Percentiles rank a stretch among this genome's conserved stretches.
These are phyloP conservation scores for Antitrichia curtipendula DNA, from an alignment of 225 moss, liverwort and hornwort species.

Conservation along the genomic window DNA sequence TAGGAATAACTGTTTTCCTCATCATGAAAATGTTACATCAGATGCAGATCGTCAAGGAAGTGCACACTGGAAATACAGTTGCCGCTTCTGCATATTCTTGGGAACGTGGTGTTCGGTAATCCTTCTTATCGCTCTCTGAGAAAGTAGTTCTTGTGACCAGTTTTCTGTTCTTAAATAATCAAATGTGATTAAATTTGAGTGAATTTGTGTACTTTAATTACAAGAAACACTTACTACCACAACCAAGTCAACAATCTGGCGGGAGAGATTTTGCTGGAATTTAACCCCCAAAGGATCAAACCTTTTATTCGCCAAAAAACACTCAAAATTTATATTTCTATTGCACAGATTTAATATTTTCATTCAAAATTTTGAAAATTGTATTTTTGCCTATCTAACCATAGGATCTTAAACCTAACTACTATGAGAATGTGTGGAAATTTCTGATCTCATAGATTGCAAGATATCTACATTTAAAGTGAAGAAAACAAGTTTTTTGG, in stretches of 20 bases:
- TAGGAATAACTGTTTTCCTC: background rate
- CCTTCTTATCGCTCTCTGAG: background rate
- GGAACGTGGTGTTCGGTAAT: background rate
- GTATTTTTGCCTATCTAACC: too few species aligned
- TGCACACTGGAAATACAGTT: background rate
- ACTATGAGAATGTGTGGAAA: too few species aligned
- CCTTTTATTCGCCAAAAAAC: too few species aligned
- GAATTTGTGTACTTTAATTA: background rate
- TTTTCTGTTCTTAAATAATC: background rate
- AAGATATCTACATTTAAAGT: too few species aligned
- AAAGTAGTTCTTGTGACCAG: background rate
- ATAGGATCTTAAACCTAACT: too few species aligned
- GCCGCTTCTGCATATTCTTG: background rate
- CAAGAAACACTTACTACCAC: background rate
- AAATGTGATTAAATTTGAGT: background rate
- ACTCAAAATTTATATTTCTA: too few species aligned
- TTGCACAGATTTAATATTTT: too few species aligned
- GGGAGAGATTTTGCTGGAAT: too few species aligned
- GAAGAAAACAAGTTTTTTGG: too few species aligned
- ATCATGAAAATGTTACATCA: background rate
- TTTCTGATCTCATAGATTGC: too few species aligned
- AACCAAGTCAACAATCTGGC: background rate
- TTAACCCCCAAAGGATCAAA: too few species aligned
- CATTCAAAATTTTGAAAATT: too few species aligned
- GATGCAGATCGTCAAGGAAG: background rate